phyloP scores from a whole-genome alignment of 2,329 filamentous ascomycete species.

The Phyllosticta capitalensis region DNA sequence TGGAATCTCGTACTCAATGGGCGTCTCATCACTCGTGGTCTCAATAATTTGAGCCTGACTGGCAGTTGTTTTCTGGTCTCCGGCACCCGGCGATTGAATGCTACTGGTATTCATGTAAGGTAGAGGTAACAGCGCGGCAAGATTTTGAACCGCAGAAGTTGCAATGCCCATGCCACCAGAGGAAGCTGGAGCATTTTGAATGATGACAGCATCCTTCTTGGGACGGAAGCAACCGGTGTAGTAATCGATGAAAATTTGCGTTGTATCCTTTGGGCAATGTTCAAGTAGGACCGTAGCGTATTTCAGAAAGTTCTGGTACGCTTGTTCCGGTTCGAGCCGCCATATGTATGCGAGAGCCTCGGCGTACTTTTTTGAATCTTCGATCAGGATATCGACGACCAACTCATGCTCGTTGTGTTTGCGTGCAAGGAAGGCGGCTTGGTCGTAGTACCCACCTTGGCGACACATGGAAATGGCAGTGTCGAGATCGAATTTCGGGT shows the following conservation, averaged over 20 bases:
- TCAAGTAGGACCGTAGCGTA: conserved; percentile 87
- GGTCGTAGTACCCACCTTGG: conserved; percentile 92
- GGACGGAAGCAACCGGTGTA: conserved; percentile 80
- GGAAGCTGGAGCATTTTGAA: conserved; percentile 38
- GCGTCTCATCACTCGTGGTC: conserved; percentile 42
- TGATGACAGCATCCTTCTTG: conserved; percentile 51
- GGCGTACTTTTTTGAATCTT: conserved; percentile 83
- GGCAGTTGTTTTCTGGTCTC: conserved; percentile 42
- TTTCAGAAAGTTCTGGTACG: conserved; percentile 85
- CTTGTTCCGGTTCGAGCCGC: conserved; percentile 71
- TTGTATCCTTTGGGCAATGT: conserved; percentile 73
- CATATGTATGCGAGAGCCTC: conserved; percentile 90
- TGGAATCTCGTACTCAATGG: conserved; percentile 62
- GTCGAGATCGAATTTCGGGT: conserved; percentile 92
- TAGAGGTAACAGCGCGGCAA: conserved; percentile 72
- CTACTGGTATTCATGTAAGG: conserved; percentile 69
- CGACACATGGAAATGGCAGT: conserved; percentile 97
- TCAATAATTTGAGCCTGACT: conserved; percentile 46
- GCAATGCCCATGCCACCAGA: conserved; percentile 32
- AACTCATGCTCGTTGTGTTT: conserved; percentile 90
- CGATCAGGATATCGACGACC: conserved; percentile 90
- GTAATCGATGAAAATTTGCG: conserved; percentile 84
- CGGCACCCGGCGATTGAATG: conserved; percentile 44
- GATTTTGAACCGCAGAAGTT: conserved; percentile 67
- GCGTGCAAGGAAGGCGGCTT: conserved; percentile 88